Evolutionary conservation across 2,329 filamentous ascomycete genomes (phyloP), one percentile per base, ranked within the genome.

Genomic region (Penicillium sp.): DNA sequence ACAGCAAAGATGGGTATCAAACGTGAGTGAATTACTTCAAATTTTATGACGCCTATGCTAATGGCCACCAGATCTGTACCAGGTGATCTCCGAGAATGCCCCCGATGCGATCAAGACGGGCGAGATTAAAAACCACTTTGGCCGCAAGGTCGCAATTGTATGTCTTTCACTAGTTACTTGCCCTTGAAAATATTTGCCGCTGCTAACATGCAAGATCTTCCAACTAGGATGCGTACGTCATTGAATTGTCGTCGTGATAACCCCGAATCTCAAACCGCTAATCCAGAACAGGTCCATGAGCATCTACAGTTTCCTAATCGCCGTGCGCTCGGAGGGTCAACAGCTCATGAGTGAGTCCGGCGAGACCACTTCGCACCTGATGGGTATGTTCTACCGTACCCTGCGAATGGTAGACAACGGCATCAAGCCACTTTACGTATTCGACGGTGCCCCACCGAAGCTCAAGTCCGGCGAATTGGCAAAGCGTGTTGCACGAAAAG

Each of bases 361-460:
- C 64, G 90, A 97, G 72, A 99, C 93, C 2, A 99, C 93, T 0
- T 99, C 93, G 14, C 93, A 99, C 70, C 77, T 99, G 13, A 97
- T 99, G 91, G 93, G 93, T 66, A 92, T 99, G 84, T 99, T 99
- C 77, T 99, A 99, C 78, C 91, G 93, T 62, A 99, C 93, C 2
- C 80, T 99, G 6, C 90, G 93, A 62, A 97, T 99, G 76, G 89
- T 97, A 64, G 93, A 99, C 74, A 97, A 96, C 64, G 93, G 93
- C 50, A 97, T 99, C 76, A 99, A 99, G 70, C 93, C 93, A 1
- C 81, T 99, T 59, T 99, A 95, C 71, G 92, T 99, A 50, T 99
- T 99, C 69, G 93, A 99, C 63, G 93, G 93, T 50, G 90, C 91
- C 9, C 93, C 93, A 14, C 93, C 93, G 0, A 97, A 96, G 71